These are phyloP conservation scores for Fusarium chlamydosporum DNA, from an alignment of 2,329 filamentous ascomycete genomes.

Conservation along the genomic window DNA sequence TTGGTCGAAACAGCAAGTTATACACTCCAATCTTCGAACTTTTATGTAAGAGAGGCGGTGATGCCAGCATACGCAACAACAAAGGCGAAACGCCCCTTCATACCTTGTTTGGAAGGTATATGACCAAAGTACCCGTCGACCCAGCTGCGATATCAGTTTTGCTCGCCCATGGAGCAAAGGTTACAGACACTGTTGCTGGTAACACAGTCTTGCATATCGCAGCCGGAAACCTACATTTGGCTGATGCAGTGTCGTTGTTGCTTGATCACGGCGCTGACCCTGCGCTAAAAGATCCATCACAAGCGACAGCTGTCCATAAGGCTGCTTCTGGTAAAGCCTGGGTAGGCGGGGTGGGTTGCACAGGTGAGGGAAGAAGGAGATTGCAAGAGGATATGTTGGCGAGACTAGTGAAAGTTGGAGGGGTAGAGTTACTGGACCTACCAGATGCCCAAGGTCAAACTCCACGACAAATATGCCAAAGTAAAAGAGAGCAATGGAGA, in stretches of 20 bases:
- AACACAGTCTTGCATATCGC: not conserved
- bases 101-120: slow-evolving; percentile 1
- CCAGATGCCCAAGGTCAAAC: not conserved
- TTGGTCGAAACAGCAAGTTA: slow-evolving; percentile 1
- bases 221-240: not conserved
- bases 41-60: slow-evolving; percentile 2
- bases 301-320: slow-evolving; percentile 1
- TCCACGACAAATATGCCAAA: slow-evolving; percentile 1
- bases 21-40: not conserved
- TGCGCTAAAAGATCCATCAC: not conserved
- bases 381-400: not conserved
- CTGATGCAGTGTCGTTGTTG: not conserved
- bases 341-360: not conserved
- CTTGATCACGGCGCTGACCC: not conserved
- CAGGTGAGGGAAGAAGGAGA: not conserved
- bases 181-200: slow-evolving; percentile 3
- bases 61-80: slow-evolving; percentile 2
- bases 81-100: not conserved
- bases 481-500: slow-evolving; percentile 2
- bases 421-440: not conserved
- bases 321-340: not conserved
- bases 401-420: slow-evolving; percentile 1
- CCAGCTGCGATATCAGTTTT: slow-evolving; percentile 3
- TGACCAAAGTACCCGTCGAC: not conserved
- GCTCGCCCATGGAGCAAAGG: not conserved